Percentiles rank a stretch among this genome's conserved stretches.
Evolutionary conservation across 768 basidiomycete species (phyloP).

Genomic region (Coprinopsis strossmayeri): DNA sequence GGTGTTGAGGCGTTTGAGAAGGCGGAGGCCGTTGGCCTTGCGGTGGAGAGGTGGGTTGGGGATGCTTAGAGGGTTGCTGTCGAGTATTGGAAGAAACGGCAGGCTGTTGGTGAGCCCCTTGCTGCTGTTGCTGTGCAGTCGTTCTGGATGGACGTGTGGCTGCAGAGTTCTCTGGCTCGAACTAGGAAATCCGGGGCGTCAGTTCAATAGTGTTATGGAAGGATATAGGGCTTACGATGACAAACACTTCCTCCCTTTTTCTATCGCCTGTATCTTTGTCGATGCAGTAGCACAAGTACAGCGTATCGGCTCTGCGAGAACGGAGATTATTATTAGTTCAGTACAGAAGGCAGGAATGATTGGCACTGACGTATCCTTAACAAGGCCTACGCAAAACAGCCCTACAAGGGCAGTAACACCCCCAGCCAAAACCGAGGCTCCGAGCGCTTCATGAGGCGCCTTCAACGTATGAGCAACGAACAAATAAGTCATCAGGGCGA

Average conservation of each 20-base stretch:
- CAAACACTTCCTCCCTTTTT: conserved; percentile 35
- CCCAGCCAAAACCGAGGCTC: conserved; percentile 71
- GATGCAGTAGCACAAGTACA: conserved; percentile 45
- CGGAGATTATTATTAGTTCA: background rate
- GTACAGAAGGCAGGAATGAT: background rate
- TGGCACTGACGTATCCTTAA: conserved; percentile 53
- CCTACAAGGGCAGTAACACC: conserved; percentile 78
- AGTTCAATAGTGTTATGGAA: background rate
- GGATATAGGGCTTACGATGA: conserved; percentile 22
- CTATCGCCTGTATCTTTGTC: conserved; percentile 37
- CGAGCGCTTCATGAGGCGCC: conserved; percentile 66
- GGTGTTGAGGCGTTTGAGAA: background rate
- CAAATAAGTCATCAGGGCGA: conserved; percentile 76
- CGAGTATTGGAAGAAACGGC: conserved; percentile 13
- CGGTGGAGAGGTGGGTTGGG: conserved; percentile 9
- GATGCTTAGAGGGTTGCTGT: conserved; percentile 11
- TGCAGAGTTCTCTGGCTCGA: conserved; percentile 21
- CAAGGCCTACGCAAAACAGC: conserved; percentile 74
- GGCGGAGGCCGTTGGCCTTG: conserved; percentile 3
- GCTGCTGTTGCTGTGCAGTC: conserved; percentile 8
- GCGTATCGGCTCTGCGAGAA: conserved; percentile 31
- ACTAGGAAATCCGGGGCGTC: conserved; percentile 17
- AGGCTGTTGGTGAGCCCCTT: conserved; percentile 9
- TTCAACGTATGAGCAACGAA: conserved; percentile 79
- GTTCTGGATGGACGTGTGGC: conserved; percentile 10